Conservation (phyloP, 2,329 filamentous ascomycete genomes). For the Fusarium incarnatum region DNA sequence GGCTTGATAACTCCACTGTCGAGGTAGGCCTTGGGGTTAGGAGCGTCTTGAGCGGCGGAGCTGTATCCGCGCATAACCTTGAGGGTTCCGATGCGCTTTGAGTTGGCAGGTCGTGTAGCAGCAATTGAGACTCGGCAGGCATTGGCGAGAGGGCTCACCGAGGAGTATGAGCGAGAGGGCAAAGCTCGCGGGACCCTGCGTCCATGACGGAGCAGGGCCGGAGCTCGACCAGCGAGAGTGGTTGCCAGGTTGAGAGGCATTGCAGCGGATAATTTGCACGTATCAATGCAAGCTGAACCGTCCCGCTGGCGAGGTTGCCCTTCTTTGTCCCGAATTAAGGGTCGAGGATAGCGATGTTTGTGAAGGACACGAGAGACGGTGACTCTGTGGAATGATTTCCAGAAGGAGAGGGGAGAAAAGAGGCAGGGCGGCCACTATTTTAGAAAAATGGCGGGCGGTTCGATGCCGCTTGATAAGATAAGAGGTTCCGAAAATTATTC, state of each 20-base stretch:
- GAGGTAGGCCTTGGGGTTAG: slow-evolving; percentile 87
- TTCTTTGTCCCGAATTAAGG: slow-evolving; percentile 49
- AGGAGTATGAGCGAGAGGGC: slow-evolving; percentile 59
- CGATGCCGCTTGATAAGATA: slow-evolving; percentile 45
- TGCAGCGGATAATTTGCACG: slow-evolving; percentile 47
- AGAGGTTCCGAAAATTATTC: slow-evolving; percentile 45
- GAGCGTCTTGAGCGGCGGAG: slow-evolving; percentile 71
- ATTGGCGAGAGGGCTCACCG: slow-evolving; percentile 49
- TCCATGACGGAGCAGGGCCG: slow-evolving; percentile 67
- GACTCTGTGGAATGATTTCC: slow-evolving; percentile 43
- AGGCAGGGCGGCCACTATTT: slow-evolving; percentile 24
- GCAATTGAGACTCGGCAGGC: slow-evolving; percentile 43
- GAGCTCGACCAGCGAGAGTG: slow-evolving; percentile 66
- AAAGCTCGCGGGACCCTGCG: slow-evolving; percentile 61
- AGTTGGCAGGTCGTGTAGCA: slow-evolving; percentile 47
- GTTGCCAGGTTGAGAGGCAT: slow-evolving; percentile 57
- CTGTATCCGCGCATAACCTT: slow-evolving; percentile 58
- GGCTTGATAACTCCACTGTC: slow-evolving; percentile 88
- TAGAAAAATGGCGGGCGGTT: slow-evolving; percentile 43
- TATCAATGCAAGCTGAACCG: slow-evolving; percentile 53
- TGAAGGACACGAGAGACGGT: slow-evolving; percentile 41
- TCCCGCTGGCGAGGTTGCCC: slow-evolving; percentile 52
- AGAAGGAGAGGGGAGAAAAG: slow-evolving; percentile 31
- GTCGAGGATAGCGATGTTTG: slow-evolving; percentile 39
- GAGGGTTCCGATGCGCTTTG: slow-evolving; percentile 62